A percentile compares a stretch with the other conserved stretches of the same genome.
Evolutionary conservation across 208 protist genomes (phyloP).

Genomic region (Trypanosoma cruzi): DNA sequence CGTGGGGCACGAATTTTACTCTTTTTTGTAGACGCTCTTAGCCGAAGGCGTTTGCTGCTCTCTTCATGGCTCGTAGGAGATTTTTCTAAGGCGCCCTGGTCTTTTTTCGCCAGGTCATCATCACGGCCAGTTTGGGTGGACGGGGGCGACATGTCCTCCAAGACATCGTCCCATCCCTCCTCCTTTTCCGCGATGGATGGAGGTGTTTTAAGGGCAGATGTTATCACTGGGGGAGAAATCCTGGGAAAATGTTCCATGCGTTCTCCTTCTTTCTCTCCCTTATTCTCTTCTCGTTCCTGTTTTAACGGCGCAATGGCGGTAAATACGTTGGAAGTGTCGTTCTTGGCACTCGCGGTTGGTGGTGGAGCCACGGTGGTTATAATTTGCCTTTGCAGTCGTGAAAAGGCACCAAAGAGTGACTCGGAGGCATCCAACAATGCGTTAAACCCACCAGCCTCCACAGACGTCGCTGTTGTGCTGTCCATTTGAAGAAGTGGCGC

Average conservation of each 20-base stretch:
- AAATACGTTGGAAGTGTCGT: background rate
- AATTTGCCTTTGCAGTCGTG: slow-evolving; percentile 38
- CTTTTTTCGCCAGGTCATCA: background rate
- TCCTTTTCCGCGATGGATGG: background rate
- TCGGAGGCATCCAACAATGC: slow-evolving; percentile 24
- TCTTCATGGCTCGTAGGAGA: background rate
- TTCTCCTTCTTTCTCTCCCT: background rate
- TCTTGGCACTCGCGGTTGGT: slow-evolving; percentile 10
- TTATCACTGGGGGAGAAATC: too few relatives aligned
- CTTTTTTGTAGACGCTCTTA: background rate
- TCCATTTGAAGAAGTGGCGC: slow-evolving; percentile 14
- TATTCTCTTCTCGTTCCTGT: background rate
- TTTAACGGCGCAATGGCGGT: background rate
- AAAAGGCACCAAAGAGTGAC: slow-evolving; percentile 42
- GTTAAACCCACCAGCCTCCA: background rate
- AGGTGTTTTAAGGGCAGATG: background rate
- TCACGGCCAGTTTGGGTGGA: background rate
- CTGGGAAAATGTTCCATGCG: too few relatives aligned
- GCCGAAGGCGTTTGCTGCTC: background rate
- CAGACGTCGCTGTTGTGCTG: background rate
- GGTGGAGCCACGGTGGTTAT: slow-evolving; percentile 39
- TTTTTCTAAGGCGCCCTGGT: background rate
- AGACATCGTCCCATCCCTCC: slow-evolving; percentile 15
- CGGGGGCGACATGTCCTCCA: background rate
- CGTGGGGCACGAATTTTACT: slow-evolving; percentile 15